phyloP scores from a whole-genome alignment of 2,329 filamentous ascomycete genomes.

The Penicillium decumbens region DNA sequence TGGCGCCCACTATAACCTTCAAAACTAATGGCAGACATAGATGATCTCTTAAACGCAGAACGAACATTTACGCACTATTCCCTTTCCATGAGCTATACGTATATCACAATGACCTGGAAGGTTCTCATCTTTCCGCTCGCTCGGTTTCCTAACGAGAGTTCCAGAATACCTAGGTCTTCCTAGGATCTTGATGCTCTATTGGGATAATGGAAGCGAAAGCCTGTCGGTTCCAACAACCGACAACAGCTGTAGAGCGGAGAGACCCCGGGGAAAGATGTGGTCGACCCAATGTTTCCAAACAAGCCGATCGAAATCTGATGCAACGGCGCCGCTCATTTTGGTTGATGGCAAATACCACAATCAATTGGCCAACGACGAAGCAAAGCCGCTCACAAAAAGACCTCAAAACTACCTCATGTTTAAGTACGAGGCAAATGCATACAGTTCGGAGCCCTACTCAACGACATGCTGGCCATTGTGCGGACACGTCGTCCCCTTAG shows the following conservation, averaged over 20 bases:
- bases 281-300: conserved; percentile 8
- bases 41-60: not conserved
- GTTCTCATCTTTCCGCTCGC: not conserved
- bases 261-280: conserved; percentile 9
- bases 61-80: not conserved
- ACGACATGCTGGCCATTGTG: conserved; percentile 16
- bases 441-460: not conserved
- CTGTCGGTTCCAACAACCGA: conserved; percentile 21
- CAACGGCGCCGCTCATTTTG: conserved; percentile 5
- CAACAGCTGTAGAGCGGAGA: conserved; percentile 7
- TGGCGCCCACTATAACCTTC: not conserved
- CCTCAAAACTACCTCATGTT: conserved; percentile 15
- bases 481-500: conserved; percentile 1
- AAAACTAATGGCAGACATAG: not conserved
- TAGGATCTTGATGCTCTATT: not conserved
- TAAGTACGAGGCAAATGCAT: conserved; percentile 10
- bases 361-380: conserved; percentile 4
- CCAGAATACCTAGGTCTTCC: not conserved
- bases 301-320: conserved; percentile 8
- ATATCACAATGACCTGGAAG: not conserved
- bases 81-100: not conserved
- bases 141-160: not conserved
- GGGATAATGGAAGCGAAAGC: conserved; percentile 10
- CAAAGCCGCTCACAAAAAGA: conserved; percentile 9
- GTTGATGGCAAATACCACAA: conserved; percentile 18